Conservation (phyloP, 352 stramenopile genomes). For the Phytophthora gonapodyides region DNA sequence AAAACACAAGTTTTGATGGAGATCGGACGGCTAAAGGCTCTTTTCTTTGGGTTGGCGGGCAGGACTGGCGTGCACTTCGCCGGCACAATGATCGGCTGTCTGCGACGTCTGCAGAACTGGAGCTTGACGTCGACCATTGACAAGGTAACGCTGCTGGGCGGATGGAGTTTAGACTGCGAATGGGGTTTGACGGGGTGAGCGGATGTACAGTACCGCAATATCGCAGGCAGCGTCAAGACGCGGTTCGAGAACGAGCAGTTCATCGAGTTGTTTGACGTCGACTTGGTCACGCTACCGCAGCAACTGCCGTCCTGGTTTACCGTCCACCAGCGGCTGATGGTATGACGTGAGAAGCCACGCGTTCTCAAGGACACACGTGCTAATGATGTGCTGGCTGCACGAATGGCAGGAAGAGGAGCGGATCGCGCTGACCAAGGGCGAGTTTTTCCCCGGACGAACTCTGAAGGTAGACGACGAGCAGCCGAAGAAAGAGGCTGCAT, state of each 20-base stretch:
- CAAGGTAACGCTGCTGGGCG: constrained; percentile 46
- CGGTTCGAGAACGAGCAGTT: constrained; percentile 91
- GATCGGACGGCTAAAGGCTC: not conserved
- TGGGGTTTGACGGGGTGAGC: not conserved
- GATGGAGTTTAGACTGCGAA: not conserved
- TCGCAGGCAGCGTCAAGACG: constrained; percentile 85
- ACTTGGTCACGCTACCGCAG: constrained; percentile 80
- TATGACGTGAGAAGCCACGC: constrained; percentile 9
- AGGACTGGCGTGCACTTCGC: constrained; percentile 78
- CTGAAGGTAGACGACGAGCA: constrained; percentile 16
- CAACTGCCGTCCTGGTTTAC: constrained; percentile 84
- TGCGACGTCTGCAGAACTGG: constrained; percentile 86
- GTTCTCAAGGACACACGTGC: not conserved
- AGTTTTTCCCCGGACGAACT: constrained; percentile 66
- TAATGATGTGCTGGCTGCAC: not conserved
- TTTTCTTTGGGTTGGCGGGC: not conserved
- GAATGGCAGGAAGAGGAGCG: constrained; percentile 69
- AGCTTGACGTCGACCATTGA: constrained; percentile 87
- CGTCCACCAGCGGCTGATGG: constrained; percentile 79
- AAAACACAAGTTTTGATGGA: not conserved
- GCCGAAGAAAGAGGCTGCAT: constrained; percentile 4
- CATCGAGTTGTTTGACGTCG: constrained; percentile 89
- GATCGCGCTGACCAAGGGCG: constrained; percentile 63
- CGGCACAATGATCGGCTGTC: constrained; percentile 81
- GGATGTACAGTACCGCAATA: constrained; percentile 72